These are phyloP conservation scores for Picea sitchensis DNA, from an alignment of 75 land plant genomes.

Conservation along the genomic window DNA sequence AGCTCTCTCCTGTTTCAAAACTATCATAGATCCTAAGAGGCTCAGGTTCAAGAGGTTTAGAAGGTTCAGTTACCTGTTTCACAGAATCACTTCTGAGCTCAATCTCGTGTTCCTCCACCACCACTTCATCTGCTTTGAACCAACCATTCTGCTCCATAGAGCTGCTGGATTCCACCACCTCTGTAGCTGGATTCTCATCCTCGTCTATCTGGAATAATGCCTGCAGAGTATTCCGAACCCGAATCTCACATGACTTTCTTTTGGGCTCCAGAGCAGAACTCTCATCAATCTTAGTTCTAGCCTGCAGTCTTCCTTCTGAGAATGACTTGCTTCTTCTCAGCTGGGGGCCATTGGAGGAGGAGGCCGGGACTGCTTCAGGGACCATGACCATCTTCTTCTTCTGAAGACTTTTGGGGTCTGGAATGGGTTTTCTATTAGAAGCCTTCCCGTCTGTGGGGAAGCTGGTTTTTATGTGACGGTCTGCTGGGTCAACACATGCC, in stretches of 20 bases:
- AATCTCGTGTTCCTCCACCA: slow-evolving; percentile 2
- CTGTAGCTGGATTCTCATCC: slow-evolving; percentile 20
- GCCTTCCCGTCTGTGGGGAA: slow-evolving; percentile 14
- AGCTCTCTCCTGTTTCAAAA: slow-evolving; percentile 11
- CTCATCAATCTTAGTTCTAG: slow-evolving; percentile 27
- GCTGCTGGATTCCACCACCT: background rate
- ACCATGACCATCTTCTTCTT: background rate
- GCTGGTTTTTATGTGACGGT: slow-evolving; percentile 24
- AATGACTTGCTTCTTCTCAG: slow-evolving; percentile 64
- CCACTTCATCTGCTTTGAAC: background rate
- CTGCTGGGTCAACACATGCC: slow-evolving; percentile 26
- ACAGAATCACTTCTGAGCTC: background rate
- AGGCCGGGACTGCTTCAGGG: slow-evolving; percentile 2
- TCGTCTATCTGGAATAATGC: slow-evolving; percentile 40
- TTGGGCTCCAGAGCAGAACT: slow-evolving; percentile 51
- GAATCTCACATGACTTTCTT: slow-evolving; percentile 67
- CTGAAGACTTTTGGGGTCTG: slow-evolving; percentile 10
- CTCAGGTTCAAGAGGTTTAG: background rate
- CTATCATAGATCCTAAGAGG: background rate
- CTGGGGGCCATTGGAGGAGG: slow-evolving; percentile 30
- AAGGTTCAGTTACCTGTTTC: background rate
- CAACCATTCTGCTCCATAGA: slow-evolving; percentile 6
- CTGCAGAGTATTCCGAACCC: slow-evolving; percentile 48
- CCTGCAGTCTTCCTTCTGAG: slow-evolving; percentile 22
- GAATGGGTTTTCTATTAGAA: slow-evolving; percentile 13